Base-by-base conservation (phyloP, 495 filamentous ascomycete species). In the Aspergillus cristatus region DNA sequence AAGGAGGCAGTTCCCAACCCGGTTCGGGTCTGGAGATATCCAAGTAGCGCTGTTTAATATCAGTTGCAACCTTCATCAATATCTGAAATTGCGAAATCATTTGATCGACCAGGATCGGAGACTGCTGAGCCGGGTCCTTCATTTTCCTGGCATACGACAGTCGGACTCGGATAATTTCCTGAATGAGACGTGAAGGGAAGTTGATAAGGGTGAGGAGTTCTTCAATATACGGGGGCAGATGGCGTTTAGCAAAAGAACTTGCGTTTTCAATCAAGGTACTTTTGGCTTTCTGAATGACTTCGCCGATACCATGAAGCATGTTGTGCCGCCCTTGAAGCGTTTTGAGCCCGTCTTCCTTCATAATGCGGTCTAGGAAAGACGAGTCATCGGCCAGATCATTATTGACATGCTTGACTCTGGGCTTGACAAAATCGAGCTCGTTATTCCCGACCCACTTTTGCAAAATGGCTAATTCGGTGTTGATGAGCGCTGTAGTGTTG, bases 41-140 rank as follows among this genome's bases (percentile, higher is more conserved):
- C 16, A 79, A 74, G 56, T 94, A 97, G 39, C 85, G 81, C 53
- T 84, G 76, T 61, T 96, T 98, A 54, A 96, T 94, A 28, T 79
- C 74, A 33, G 91, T 86, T 7, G 91, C 93, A 37, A 97, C 74
- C 45, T 82, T 86, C 43, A 97, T 78, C 39, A 98, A 62, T 31
- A 94, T 85, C 54, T 93, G 90, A 48, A 98, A 97, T 55, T 98
- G 91, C 0, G 84, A 72, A 35, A 98, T 94, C 82, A 97, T 89
- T 54, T 96, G 88, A 46, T 94, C 88, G 37, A 90, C 82, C 71
- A 98, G 81, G 65, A 98, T 84, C 13, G 79, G 71, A 43, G 85
- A 86, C 48, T 91, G 82, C 51, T 86, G 80, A 0, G 82, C 81
- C 5, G 79, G 77, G 41, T 97, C 91, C 56, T 88, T 91, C 79